Percentiles rank a stretch among this genome's conserved stretches.
These are phyloP conservation scores for Dissophora ornata DNA, from an alignment of 192 early-diverging fungal genomes.

Conservation along the genomic window DNA sequence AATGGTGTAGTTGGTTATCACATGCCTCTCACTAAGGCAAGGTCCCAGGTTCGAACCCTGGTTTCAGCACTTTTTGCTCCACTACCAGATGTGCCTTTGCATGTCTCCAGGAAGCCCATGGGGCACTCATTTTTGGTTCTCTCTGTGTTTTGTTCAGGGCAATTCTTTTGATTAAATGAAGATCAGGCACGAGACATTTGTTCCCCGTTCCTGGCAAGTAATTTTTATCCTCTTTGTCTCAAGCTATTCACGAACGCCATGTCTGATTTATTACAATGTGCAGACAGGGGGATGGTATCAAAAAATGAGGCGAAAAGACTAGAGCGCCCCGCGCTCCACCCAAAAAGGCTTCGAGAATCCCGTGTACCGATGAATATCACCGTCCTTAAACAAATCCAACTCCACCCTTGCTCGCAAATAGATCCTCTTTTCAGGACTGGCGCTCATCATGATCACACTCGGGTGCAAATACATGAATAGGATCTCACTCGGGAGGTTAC, in stretches of 20 bases:
- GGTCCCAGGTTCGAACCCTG: constrained; percentile 58
- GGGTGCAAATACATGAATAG: constrained; percentile 38
- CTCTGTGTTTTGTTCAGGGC: no score
- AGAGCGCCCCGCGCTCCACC: constrained; percentile 43
- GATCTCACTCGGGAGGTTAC: constrained; percentile 21
- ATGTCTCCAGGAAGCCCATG: no score
- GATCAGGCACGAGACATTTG: no score
- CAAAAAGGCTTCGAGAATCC: constrained; percentile 41
- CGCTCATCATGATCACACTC: constrained; percentile 30
- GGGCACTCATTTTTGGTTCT: no score
- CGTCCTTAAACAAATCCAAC: constrained; percentile 34
- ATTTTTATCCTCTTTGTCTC: no score
- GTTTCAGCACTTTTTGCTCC: constrained; percentile 26
- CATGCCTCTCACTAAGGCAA: constrained; percentile 57
- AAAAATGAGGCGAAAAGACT: no score
- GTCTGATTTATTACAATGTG: no score
- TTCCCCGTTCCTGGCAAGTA: no score
- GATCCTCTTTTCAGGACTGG: constrained; percentile 12
- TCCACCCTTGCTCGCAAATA: constrained; percentile 30
- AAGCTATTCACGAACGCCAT: no score
- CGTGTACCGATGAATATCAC: constrained; percentile 32
- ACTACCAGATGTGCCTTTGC: not conserved
- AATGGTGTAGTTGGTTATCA: constrained; percentile 50
- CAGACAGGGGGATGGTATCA: no score
- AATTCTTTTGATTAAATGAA: no score